Evolutionary conservation across 2,329 filamentous ascomycete species (phyloP), one percentile per base, ranked within the genome.

Genomic region (Plenodomus tracheiphilus): DNA sequence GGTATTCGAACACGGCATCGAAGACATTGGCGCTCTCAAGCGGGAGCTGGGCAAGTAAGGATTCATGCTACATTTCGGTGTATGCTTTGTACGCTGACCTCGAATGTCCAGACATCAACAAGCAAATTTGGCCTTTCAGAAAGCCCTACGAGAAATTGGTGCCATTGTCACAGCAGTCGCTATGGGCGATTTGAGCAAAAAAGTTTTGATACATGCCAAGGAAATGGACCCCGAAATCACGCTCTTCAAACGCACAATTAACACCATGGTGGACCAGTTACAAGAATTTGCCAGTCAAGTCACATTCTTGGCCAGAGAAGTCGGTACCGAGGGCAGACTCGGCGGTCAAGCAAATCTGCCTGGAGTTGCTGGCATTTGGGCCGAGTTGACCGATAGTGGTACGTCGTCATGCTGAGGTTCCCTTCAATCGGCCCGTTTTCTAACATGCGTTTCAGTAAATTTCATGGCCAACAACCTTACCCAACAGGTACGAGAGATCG

Each of bases 141-240:
- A 97, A 75, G 94, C 94, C 10, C 78, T 99, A 28, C 85, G 92
- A 57, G 94, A 99, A 73, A 97, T 99, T 61, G 94, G 94, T 62
- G 94, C 93, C 69, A 97, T 99, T 63, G 90, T 97, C 65, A 97
- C 94, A 18, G 92, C 93, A 54, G 94, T 97, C 59, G 94, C 93
- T 48, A 90, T 91, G 65, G 93, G 93, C 74, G 93, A 97, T 70
- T 80, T 97, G 53, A 96, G 91, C 72, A 97, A 96, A 80, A 96
- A 96, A 76, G 93, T 97, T 56, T 85, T 93, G 66, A 95, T 97
- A 72, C 94, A 97, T 70, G 89, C 89, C 3, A 87, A 95, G 59
- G 93, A 97, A 77, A 94, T 97, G 87, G 93, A 97, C 79, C 91
- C 92, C 21, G 93, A 97, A 80, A 97, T 97, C 67, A 94, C 91